Percentiles rank a stretch among this genome's conserved stretches.
Conservation (phyloP, 371 early-diverging fungal species). For the Rhizopus stolonifer region DNA sequence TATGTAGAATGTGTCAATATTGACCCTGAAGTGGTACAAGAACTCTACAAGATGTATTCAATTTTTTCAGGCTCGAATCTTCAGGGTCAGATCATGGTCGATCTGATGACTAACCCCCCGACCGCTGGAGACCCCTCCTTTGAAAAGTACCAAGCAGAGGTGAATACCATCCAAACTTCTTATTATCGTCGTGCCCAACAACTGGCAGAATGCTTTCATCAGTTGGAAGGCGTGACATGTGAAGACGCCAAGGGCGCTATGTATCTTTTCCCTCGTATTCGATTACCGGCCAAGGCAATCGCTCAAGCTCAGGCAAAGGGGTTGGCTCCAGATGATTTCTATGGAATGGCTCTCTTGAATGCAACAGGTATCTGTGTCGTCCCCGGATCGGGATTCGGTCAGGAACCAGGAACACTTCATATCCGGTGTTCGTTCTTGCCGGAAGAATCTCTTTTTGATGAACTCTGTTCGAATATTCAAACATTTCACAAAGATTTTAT, state of each 20-base stretch:
- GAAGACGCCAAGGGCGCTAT: conserved; percentile 89
- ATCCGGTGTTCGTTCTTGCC: conserved; percentile 95
- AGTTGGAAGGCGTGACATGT: conserved; percentile 85
- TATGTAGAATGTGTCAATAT: conserved; percentile 93
- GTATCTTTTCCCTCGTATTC: conserved; percentile 92
- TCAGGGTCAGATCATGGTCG: conserved; percentile 83
- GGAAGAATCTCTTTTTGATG: conserved; percentile 84
- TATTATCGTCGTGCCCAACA: conserved; percentile 76
- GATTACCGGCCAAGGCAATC: conserved; percentile 74
- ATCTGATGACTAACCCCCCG: conserved; percentile 94
- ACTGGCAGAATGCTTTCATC: conserved; percentile 82
- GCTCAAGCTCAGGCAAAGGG: conserved; percentile 64
- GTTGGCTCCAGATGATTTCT: conserved; percentile 76
- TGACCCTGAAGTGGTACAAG: conserved; percentile 68
- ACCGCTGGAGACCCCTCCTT: conserved; percentile 77
- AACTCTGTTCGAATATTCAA: conserved; percentile 68
- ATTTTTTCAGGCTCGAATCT: conserved; percentile 90
- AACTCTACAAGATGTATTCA: conserved; percentile 92
- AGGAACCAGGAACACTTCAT: conserved; percentile 85
- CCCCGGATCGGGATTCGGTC: conserved; percentile 59
- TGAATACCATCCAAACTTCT: conserved; percentile 76
- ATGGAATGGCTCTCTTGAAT: conserved; percentile 87
- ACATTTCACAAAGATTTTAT: conserved; percentile 81
- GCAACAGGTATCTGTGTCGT: conserved; percentile 86
- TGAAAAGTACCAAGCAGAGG: conserved; percentile 71